A percentile compares a stretch with the other conserved stretches of the same genome.
phyloP scores from a whole-genome alignment of 768 basidiomycete genomes.

The Rhodosporidiobolus sp. region DNA sequence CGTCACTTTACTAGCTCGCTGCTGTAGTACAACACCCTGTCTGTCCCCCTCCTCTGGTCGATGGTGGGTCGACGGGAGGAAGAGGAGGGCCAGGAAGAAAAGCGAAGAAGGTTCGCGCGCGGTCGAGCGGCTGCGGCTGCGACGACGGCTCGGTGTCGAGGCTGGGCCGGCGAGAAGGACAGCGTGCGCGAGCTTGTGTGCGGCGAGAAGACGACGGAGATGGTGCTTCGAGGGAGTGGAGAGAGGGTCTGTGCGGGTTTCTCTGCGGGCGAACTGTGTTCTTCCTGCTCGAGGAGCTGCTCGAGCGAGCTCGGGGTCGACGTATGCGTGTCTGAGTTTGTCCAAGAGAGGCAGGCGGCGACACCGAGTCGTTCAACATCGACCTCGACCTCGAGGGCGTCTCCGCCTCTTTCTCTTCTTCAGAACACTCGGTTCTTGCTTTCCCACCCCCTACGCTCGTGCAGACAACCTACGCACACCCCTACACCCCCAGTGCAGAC shows the following conservation, averaged over 20 bases:
- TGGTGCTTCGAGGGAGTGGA: too few relatives aligned
- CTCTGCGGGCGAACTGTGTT: too few relatives aligned
- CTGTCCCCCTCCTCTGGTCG: neutral
- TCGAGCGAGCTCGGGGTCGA: too few relatives aligned
- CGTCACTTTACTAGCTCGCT: neutral
- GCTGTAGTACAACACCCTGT: neutral
- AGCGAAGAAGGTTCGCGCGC: neutral
- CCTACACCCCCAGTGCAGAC: neutral
- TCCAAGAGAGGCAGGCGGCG: neutral
- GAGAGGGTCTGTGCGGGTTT: too few relatives aligned
- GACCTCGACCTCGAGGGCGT: neutral
- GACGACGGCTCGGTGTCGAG: too few relatives aligned
- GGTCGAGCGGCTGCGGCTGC: too few relatives aligned
- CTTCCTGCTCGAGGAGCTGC: neutral
- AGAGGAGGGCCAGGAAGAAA: neutral
- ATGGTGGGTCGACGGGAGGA: too few relatives aligned
- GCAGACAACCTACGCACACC: slow-evolving; percentile 14
- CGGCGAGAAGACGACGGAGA: too few relatives aligned
- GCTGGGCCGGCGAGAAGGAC: too few relatives aligned
- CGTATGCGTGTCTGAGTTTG: too few relatives aligned
- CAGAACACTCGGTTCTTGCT: slow-evolving; percentile 11
- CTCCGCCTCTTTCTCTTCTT: slow-evolving; percentile 8
- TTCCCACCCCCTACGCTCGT: neutral
- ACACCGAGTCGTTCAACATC: neutral
- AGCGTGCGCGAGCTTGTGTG: too few relatives aligned